These are phyloP conservation scores for Umbellularia californica DNA, from an alignment of 164 flowering plant genomes.

Conservation along the genomic window DNA sequence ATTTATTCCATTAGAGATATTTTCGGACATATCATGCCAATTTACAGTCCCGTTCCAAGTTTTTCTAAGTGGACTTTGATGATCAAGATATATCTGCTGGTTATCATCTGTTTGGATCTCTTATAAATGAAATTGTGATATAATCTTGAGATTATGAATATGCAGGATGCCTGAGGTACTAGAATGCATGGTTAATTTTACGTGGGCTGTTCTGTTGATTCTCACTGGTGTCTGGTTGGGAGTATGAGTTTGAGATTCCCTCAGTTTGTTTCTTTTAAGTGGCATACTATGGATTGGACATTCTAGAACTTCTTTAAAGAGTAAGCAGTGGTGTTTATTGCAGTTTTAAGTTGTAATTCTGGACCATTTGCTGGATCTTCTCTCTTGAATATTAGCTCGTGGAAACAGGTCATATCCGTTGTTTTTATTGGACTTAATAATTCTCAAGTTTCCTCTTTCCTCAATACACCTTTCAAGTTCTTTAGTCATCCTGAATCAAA, in stretches of 20 bases:
- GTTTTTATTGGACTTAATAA: slow-evolving; percentile 13
- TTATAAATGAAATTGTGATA: slow-evolving; percentile 8
- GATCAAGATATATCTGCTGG: not conserved
- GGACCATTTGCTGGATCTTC: slow-evolving; percentile 11
- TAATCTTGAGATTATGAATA: slow-evolving; percentile 15
- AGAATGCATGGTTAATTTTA: slow-evolving; percentile 9
- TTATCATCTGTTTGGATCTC: slow-evolving; percentile 5
- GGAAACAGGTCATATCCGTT: slow-evolving; percentile 19
- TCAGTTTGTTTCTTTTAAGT: slow-evolving; percentile 12
- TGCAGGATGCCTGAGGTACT: slow-evolving; percentile 20
- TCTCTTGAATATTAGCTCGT: slow-evolving; percentile 21
- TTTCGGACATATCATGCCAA: not conserved
- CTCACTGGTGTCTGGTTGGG: slow-evolving; percentile 5
- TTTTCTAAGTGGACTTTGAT: slow-evolving; percentile 4
- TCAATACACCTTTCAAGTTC: slow-evolving; percentile 8
- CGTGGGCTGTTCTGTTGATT: slow-evolving; percentile 14
- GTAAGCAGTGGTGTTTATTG: not conserved
- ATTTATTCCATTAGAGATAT: slow-evolving; percentile 12
- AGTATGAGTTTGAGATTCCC: slow-evolving; percentile 5
- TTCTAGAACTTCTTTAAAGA: slow-evolving; percentile 9
- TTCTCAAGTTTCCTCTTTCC: slow-evolving; percentile 8
- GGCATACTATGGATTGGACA: slow-evolving; percentile 9
- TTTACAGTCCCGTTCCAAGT: not conserved
- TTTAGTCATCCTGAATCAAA: slow-evolving; percentile 4
- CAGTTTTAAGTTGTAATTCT: slow-evolving; percentile 8